phyloP scores from a whole-genome alignment of 2,329 filamentous ascomycete species.

The Botrytis elliptica region DNA sequence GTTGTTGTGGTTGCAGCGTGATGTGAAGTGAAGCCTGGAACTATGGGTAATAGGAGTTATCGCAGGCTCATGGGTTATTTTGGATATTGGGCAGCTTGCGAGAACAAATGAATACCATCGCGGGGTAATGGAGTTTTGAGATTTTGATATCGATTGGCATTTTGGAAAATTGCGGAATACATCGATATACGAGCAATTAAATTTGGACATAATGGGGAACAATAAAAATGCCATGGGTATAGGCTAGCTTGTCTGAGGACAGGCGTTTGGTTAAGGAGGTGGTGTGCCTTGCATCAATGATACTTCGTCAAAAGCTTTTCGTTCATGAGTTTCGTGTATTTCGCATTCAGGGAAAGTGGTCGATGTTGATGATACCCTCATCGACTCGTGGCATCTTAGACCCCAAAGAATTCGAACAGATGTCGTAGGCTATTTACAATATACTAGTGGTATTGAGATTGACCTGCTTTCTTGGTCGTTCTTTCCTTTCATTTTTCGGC shows the following conservation, averaged over 20 bases:
- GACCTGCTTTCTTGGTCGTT: not conserved
- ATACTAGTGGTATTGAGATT: constrained; percentile 1
- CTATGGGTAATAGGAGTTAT: not conserved
- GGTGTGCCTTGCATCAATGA: not conserved
- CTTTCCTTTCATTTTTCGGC: not conserved
- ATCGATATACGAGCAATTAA: not conserved
- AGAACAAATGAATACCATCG: not conserved
- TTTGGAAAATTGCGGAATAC: not conserved
- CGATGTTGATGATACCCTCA: not conserved
- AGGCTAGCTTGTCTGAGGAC: not conserved
- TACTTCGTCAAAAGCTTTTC: not conserved
- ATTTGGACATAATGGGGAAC: not conserved
- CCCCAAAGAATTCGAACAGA: not conserved
- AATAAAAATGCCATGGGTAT: not conserved
- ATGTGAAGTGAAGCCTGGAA: constrained; percentile 6
- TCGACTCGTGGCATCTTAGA: not conserved
- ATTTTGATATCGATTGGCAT: not conserved
- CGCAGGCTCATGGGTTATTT: not conserved
- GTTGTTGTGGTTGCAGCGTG: constrained; percentile 15
- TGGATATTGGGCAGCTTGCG: not conserved
- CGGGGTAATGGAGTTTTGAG: not conserved
- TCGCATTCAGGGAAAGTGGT: not conserved
- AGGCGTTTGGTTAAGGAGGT: not conserved
- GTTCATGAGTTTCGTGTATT: not conserved
- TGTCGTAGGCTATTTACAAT: not conserved